Evolutionary conservation across 768 basidiomycete genomes (phyloP).

Genomic region (Leucosporidium yakuticum): DNA sequence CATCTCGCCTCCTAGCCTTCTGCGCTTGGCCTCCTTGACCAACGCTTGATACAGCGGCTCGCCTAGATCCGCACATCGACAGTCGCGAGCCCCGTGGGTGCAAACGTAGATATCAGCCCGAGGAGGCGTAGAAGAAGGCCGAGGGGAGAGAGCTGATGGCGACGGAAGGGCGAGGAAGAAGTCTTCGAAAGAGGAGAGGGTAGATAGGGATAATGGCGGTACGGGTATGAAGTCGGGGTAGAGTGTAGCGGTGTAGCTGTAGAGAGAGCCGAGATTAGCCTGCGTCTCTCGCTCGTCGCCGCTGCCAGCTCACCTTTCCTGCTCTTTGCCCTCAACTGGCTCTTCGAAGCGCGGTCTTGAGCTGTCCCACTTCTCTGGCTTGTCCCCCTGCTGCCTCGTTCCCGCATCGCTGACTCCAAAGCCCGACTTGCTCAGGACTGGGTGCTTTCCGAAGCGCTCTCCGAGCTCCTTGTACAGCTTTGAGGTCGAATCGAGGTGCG

Average conservation of each 20-base stretch:
- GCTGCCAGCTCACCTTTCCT: constrained; percentile 15
- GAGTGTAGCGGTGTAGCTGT: constrained; percentile 30
- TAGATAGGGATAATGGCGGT: constrained; percentile 5
- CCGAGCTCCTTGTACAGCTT: constrained; percentile 24
- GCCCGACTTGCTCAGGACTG: neutral
- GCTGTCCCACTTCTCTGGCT: too few species aligned
- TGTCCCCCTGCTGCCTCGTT: too few species aligned
- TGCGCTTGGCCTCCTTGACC: constrained; percentile 16
- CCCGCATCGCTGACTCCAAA: constrained; percentile 20
- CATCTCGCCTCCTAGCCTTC: constrained; percentile 21
- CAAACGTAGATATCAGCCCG: constrained; percentile 37
- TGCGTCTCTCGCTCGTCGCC: neutral
- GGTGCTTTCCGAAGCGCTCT: constrained; percentile 1
- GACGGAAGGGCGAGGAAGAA: constrained; percentile 8
- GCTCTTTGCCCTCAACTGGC: constrained; percentile 1
- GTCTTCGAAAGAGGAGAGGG: constrained; percentile 18
- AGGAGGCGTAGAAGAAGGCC: neutral
- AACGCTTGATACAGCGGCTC: constrained; percentile 35
- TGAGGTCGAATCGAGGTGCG: constrained; percentile 34
- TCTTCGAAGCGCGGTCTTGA: constrained; percentile 15
- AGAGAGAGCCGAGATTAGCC: neutral
- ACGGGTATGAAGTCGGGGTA: constrained; percentile 27
- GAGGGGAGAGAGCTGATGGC: neutral
- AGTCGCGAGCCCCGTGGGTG: constrained; percentile 40
- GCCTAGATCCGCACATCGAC: constrained; percentile 40